Conservation (phyloP, 2,329 filamentous ascomycete genomes). For the Chalara sp. region DNA sequence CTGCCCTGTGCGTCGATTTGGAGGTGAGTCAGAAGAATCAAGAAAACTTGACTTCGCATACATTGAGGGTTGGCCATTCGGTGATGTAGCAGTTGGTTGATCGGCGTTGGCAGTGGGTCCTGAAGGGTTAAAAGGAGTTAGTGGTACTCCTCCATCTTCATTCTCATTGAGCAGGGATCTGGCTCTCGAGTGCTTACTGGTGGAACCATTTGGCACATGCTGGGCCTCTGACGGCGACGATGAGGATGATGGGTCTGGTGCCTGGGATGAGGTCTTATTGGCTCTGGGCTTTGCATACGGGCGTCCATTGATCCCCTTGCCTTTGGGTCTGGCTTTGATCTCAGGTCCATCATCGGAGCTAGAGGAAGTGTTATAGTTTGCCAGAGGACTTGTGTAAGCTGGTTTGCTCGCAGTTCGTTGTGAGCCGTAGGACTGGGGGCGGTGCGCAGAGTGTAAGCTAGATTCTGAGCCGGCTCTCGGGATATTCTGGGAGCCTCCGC, state of each 20-base stretch:
- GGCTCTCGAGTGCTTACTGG: conserved; percentile 17
- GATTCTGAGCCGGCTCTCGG: conserved; percentile 22
- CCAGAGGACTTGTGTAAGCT: conserved; percentile 3
- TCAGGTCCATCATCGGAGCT: conserved; percentile 8
- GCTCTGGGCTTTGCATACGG: conserved; percentile 7
- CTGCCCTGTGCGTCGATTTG: not conserved
- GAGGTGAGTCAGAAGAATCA: not conserved
- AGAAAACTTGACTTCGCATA: not conserved
- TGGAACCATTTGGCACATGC: conserved; percentile 1
- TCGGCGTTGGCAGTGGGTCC: not conserved
- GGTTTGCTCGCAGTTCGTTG: not conserved
- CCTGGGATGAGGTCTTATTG: not conserved
- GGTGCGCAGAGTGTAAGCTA: conserved; percentile 16
- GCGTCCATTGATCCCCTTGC: not conserved
- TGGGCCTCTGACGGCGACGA: conserved; percentile 1
- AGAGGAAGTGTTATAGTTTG: not conserved
- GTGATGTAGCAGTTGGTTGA: not conserved
- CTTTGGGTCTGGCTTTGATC: not conserved
- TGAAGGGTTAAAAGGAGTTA: not conserved
- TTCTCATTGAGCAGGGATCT: conserved; percentile 2
- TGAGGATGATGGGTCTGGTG: not conserved
- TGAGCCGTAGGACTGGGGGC: conserved; percentile 6
- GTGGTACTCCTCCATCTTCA: conserved; percentile 10
- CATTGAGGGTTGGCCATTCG: not conserved
- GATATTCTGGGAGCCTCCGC: conserved; percentile 9